These are phyloP conservation scores for Heliamphora exappendiculata DNA, from an alignment of 148 eudicot species.

Conservation along the genomic window DNA sequence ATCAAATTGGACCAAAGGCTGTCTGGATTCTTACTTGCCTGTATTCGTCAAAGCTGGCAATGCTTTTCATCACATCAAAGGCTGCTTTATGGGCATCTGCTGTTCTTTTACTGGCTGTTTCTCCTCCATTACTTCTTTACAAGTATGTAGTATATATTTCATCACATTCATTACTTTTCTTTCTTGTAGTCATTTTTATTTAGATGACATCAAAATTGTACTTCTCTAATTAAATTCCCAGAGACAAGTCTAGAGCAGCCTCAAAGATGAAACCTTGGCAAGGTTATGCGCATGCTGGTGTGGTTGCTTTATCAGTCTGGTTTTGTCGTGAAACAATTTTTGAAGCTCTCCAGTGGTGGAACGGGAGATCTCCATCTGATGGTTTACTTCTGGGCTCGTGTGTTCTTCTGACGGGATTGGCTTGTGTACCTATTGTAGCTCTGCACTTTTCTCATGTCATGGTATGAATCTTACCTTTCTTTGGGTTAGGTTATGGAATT, in stretches of 20 bases:
- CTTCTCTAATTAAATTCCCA: conserved; percentile 27
- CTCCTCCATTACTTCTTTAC: conserved; percentile 95
- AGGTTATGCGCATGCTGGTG: conserved; percentile 75
- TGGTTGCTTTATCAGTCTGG: conserved; percentile 89
- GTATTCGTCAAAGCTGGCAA: conserved; percentile 73
- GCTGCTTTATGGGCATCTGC: conserved; percentile 87
- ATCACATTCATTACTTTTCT: background rate
- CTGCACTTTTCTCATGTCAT: conserved; percentile 89
- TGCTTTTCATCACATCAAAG: conserved; percentile 82
- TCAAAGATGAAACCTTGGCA: conserved; percentile 97
- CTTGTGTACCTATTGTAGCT: conserved; percentile 83
- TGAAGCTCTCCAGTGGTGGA: conserved; percentile 98
- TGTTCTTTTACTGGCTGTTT: conserved; percentile 72
- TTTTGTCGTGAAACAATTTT: conserved; percentile 95
- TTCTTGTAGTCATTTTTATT: background rate
- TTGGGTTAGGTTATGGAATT: background rate
- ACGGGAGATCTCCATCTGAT: conserved; percentile 91
- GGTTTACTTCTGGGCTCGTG: conserved; percentile 90
- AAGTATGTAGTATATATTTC: conserved; percentile 41
- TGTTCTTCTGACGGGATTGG: conserved; percentile 74
- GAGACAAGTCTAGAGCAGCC: conserved; percentile 74
- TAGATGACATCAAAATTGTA: background rate
- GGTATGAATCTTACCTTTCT: conserved; percentile 41
- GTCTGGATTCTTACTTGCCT: conserved; percentile 85
- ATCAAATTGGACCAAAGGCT: conserved; percentile 70